Evolutionary conservation across 2,329 filamentous ascomycete genomes (phyloP).

Genomic region (Zymoseptoria brevis): DNA sequence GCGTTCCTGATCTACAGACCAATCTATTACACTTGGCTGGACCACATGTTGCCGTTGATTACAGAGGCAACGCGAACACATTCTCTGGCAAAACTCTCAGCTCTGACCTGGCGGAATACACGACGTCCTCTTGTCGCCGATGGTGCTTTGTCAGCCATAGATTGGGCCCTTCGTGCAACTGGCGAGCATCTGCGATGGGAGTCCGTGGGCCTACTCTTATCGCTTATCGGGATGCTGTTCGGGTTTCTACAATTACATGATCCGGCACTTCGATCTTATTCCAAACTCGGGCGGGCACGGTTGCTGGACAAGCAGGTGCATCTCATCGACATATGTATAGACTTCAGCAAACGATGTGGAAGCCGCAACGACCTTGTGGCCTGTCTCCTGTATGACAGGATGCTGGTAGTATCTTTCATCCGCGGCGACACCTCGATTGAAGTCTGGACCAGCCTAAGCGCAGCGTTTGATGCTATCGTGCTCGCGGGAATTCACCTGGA

Average conservation of each 20-base stretch:
- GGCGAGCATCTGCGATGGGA: slow-evolving; percentile 35
- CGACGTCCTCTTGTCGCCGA: slow-evolving; percentile 25
- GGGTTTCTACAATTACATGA: slow-evolving; percentile 14
- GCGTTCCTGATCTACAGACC: slow-evolving; percentile 10
- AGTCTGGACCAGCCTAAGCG: slow-evolving; percentile 19
- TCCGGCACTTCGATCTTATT: slow-evolving; percentile 5
- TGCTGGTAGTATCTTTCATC: slow-evolving; percentile 10
- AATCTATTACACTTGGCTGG: slow-evolving; percentile 17
- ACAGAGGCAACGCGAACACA: slow-evolving; percentile 7
- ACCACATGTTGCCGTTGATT: slow-evolving; percentile 10
- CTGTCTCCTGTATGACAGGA: slow-evolving; percentile 17
- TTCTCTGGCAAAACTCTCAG: slow-evolving; percentile 27
- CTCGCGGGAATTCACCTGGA: slow-evolving; percentile 20
- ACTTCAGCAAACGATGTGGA: slow-evolving; percentile 17
- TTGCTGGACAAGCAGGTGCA: slow-evolving; percentile 3
- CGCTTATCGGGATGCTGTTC: slow-evolving; percentile 26
- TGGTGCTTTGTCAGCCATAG: slow-evolving; percentile 25
- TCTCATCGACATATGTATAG: slow-evolving; percentile 15
- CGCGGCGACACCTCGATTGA: slow-evolving; percentile 17
- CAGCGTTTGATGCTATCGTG: slow-evolving; percentile 17
- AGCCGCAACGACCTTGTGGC: slow-evolving; percentile 17
- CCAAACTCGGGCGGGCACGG: background rate
- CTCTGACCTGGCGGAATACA: slow-evolving; percentile 33
- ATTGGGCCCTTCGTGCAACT: slow-evolving; percentile 30
- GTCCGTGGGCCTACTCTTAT: slow-evolving; percentile 31